These are phyloP conservation scores for Fusarium nurragi DNA, from an alignment of 2,329 filamentous ascomycete genomes.

Conservation along the genomic window DNA sequence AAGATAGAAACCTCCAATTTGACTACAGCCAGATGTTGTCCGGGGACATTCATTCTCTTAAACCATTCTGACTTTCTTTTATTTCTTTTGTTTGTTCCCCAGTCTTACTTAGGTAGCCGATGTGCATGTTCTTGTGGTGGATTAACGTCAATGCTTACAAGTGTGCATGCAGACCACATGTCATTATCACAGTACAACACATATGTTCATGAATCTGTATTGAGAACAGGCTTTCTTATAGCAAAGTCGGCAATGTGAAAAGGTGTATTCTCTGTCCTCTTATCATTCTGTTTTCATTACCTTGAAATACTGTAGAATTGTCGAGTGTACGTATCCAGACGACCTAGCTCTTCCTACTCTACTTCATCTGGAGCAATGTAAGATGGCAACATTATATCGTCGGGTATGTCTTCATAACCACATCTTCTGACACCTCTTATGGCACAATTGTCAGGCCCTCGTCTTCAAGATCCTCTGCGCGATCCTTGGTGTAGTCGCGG, in stretches of 20 bases:
- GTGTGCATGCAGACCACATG: background rate
- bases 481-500: background rate
- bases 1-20: slow-evolving; percentile 1
- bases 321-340: no score
- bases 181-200: background rate
- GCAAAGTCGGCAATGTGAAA: no score
- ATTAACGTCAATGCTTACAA: background rate
- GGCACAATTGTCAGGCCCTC: no score
- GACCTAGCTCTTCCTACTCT: background rate
- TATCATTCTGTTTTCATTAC: background rate
- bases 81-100: background rate
- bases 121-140: background rate
- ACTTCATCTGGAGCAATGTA: background rate
- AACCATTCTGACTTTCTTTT: background rate
- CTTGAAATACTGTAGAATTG: background rate
- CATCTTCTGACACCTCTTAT: background rate
- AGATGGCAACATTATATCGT: background rate
- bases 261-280: no score
- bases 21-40: background rate
- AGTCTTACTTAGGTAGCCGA: fast-evolving
- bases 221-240: background rate
- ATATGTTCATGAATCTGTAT: background rate
- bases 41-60: background rate
- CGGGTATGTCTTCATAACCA: background rate
- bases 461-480: background rate